phyloP scores from a whole-genome alignment of 129 eudicot species.

The Escallonia rubra region DNA sequence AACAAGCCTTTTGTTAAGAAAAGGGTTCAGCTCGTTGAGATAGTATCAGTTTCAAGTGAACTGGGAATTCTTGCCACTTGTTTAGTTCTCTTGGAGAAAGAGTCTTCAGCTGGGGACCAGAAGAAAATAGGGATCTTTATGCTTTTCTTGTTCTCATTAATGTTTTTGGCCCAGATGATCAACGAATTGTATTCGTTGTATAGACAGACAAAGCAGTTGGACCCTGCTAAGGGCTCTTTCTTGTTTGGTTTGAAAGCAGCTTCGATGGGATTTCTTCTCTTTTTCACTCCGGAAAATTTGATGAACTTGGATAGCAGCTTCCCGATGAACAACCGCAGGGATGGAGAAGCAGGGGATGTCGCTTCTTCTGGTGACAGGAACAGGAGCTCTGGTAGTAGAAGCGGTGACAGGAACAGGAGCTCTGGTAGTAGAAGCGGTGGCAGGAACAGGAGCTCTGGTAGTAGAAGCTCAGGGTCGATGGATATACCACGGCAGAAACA shows the following conservation, averaged over 20 bases:
- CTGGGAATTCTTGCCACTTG: conserved; percentile 56
- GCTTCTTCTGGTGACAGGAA: conserved; percentile 23
- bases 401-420: no score
- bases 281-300: conserved; percentile 43
- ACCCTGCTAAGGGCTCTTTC: conserved; percentile 43
- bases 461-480: conserved; percentile 34
- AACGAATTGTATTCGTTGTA: conserved; percentile 78
- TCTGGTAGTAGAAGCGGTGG: no score
- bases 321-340: conserved; percentile 16
- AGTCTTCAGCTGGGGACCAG: conserved; percentile 34
- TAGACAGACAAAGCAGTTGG: conserved; percentile 60
- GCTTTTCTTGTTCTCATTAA: conserved; percentile 49
- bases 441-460: conserved; percentile 14
- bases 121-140: conserved; percentile 49
- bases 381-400: conserved; percentile 13
- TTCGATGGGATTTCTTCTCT: conserved; percentile 53
- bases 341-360: conserved; percentile 10
- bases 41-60: conserved; percentile 66
- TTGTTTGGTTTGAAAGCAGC: conserved; percentile 53
- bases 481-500: conserved; percentile 82
- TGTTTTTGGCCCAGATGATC: conserved; percentile 51
- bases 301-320: conserved; percentile 33
- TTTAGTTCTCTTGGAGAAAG: conserved; percentile 39
- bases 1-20: conserved; percentile 94
- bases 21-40: conserved; percentile 84